phyloP scores from a whole-genome alignment of 371 early-diverging fungal species.

The Mucor indicus region DNA sequence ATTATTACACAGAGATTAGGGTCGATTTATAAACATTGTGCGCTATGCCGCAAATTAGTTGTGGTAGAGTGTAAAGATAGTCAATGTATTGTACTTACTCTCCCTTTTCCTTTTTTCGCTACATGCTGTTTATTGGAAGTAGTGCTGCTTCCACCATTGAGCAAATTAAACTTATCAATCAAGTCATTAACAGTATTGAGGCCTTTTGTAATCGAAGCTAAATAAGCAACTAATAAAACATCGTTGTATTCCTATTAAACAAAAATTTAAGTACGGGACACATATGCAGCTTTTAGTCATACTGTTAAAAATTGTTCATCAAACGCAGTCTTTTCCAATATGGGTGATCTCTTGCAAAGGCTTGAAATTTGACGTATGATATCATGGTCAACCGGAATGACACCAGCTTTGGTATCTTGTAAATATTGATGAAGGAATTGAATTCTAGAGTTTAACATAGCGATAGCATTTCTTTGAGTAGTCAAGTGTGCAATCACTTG shows the following conservation, averaged over 20 bases:
- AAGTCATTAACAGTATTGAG: slow-evolving; percentile 67
- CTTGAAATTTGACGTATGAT: slow-evolving; percentile 76
- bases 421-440: slow-evolving; percentile 70
- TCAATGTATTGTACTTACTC: neutral
- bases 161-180: slow-evolving; percentile 47
- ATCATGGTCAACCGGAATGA: slow-evolving; percentile 69
- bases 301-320: slow-evolving; percentile 70
- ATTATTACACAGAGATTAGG: too few species aligned
- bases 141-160: slow-evolving; percentile 23
- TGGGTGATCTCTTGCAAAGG: slow-evolving; percentile 70
- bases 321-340: slow-evolving; percentile 67
- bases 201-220: slow-evolving; percentile 80
- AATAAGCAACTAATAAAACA: slow-evolving; percentile 71
- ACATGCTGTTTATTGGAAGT: slow-evolving; percentile 4
- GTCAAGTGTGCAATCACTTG: slow-evolving; percentile 71
- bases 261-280: too few species aligned
- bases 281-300: slow-evolving; percentile 6
- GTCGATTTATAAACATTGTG: too few species aligned
- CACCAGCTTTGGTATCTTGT: slow-evolving; percentile 61
- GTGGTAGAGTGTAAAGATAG: too few species aligned
- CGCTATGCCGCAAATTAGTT: too few species aligned
- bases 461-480: slow-evolving; percentile 78
- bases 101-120: slow-evolving; percentile 26
- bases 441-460: slow-evolving; percentile 77
- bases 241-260: slow-evolving; percentile 74